phyloP scores from a whole-genome alignment of 225 moss, liverwort and hornwort genomes.

The Marchantia polymorpha region DNA sequence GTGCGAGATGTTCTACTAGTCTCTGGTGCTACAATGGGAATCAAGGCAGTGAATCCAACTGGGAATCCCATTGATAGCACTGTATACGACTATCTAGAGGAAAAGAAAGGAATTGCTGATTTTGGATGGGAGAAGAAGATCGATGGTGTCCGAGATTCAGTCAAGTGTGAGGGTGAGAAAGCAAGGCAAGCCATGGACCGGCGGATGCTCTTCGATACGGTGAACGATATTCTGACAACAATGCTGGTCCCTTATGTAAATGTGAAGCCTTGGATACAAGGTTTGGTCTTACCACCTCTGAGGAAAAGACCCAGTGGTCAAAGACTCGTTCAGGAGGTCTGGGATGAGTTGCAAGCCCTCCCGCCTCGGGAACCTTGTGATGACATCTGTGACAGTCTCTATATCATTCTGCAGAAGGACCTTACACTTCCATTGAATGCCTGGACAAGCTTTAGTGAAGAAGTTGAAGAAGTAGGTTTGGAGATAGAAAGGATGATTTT shows the following conservation, averaged over 20 bases:
- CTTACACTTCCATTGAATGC: constrained; percentile 34
- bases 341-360: constrained; percentile 64
- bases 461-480: constrained; percentile 52
- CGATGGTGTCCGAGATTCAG: constrained; percentile 10
- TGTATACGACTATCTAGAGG: constrained; percentile 40
- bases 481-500: constrained; percentile 71
- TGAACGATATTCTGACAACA: constrained; percentile 53
- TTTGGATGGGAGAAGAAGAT: constrained; percentile 28
- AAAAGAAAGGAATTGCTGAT: constrained; percentile 38
- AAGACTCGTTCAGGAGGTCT: constrained; percentile 60
- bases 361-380: constrained; percentile 46
- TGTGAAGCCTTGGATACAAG: constrained; percentile 51
- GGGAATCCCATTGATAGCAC: constrained; percentile 41
- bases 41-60: constrained; percentile 36
- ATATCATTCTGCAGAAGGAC: constrained; percentile 58
- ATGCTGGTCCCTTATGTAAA: constrained; percentile 47
- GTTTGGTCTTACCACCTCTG: constrained; percentile 30
- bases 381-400: constrained; percentile 49
- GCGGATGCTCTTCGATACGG: constrained; percentile 58
- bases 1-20: constrained; percentile 66
- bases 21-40: constrained; percentile 52
- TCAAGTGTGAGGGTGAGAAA: constrained; percentile 34
- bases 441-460: constrained; percentile 39
- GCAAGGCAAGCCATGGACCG: constrained; percentile 54
- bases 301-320: constrained; percentile 51